These are phyloP conservation scores for Mycosphaerella sp. DNA, from an alignment of 2,329 filamentous ascomycete genomes.

Conservation along the genomic window DNA sequence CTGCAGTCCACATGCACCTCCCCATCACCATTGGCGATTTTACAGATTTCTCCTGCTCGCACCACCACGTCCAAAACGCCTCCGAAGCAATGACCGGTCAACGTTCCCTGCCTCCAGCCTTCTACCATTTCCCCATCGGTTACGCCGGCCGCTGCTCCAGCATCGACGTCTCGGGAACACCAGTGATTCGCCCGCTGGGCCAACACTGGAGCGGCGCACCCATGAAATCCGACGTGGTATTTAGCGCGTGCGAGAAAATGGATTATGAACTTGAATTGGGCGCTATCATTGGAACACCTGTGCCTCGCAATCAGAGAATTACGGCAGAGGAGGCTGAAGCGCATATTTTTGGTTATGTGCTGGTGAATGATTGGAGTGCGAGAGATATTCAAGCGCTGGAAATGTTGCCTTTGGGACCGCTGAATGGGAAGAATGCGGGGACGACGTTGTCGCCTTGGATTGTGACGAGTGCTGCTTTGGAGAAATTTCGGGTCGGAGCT, in stretches of 20 bases:
- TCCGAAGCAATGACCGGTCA: conserved; percentile 38
- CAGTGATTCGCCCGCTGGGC: conserved; percentile 45
- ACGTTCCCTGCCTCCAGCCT: conserved; percentile 39
- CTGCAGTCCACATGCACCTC: conserved; percentile 46
- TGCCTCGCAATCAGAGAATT: conserved; percentile 34
- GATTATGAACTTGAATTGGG: conserved; percentile 48
- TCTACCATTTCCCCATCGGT: conserved; percentile 45
- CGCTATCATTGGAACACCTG: conserved; percentile 38
- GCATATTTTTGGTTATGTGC: conserved; percentile 55
- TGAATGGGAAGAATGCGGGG: conserved; percentile 55
- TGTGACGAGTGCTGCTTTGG: conserved; percentile 51
- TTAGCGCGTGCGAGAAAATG: conserved; percentile 36
- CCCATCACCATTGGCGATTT: conserved; percentile 52
- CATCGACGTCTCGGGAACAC: conserved; percentile 46
- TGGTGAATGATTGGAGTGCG: conserved; percentile 57
- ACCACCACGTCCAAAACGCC: conserved; percentile 48
- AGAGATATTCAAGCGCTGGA: conserved; percentile 58
- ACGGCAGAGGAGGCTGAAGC: conserved; percentile 39
- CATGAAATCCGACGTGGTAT: conserved; percentile 47
- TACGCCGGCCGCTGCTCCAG: conserved; percentile 52
- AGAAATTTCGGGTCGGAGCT: conserved; percentile 26
- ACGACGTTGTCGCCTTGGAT: conserved; percentile 59
- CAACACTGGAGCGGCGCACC: conserved; percentile 37
- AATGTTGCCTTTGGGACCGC: conserved; percentile 55
- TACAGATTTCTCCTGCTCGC: conserved; percentile 51